Conservation (phyloP, 192 early-diverging fungal genomes). For the Allomyces arbusculus region DNA sequence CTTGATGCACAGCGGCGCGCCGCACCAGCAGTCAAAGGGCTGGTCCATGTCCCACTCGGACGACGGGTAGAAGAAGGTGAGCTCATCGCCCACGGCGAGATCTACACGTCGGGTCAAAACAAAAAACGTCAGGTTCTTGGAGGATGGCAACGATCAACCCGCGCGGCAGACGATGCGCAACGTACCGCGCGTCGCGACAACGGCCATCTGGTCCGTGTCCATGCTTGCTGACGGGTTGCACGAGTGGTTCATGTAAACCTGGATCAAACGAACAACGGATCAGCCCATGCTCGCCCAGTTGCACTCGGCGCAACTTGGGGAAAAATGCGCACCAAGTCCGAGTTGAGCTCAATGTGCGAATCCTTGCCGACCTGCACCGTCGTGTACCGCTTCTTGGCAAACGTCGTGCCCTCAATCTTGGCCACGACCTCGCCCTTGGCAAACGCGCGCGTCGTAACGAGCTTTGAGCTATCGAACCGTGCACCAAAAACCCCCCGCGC, state of each 20-base stretch:
- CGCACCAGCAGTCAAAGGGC: conserved; percentile 37
- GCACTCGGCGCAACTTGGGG: not conserved
- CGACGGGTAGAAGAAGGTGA: conserved; percentile 38
- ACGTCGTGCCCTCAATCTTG: conserved; percentile 20
- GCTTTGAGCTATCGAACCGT: conserved; percentile 11
- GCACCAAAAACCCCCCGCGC: too few species aligned
- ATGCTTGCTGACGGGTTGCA: conserved; percentile 22
- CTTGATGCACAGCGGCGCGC: conserved; percentile 23
- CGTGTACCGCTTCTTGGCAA: conserved; percentile 28
- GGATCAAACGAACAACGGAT: not conserved
- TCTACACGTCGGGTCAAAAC: conserved; percentile 4
- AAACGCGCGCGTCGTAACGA: conserved; percentile 16
- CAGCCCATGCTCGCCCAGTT: not conserved
- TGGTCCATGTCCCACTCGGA: conserved; percentile 45
- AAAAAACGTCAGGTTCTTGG: not conserved
- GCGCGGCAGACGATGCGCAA: not conserved
- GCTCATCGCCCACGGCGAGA: conserved; percentile 23
- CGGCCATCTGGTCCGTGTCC: conserved; percentile 17
- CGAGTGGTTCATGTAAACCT: conserved; percentile 29
- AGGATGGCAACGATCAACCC: too few species aligned
- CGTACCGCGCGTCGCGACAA: conserved; percentile 13
- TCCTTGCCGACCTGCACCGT: conserved; percentile 24
- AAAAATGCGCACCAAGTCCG: conserved; percentile 11
- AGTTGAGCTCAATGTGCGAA: conserved; percentile 30
- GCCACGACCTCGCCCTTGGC: conserved; percentile 20